Percentiles rank a stretch among this genome's conserved stretches.
Evolutionary conservation across 495 filamentous ascomycete species (phyloP).

Genomic region (Penicillium parvum): DNA sequence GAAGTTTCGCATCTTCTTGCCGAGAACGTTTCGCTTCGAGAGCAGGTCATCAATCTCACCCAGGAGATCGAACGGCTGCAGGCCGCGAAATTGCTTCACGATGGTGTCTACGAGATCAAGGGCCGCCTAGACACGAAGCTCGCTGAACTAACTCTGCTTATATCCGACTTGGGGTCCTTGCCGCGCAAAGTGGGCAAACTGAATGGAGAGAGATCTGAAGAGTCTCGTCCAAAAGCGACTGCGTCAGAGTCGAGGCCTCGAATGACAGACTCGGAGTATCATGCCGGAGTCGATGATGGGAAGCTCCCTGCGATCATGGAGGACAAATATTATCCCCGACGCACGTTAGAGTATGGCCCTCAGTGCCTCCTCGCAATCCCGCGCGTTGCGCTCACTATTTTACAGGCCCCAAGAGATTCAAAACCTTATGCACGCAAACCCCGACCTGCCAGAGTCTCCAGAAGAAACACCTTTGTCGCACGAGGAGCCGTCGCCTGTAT

Average conservation of each 20-base stretch:
- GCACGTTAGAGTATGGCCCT: constrained; percentile 64
- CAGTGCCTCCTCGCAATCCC: not conserved
- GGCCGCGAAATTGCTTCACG: constrained; percentile 34
- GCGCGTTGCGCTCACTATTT: constrained; percentile 7
- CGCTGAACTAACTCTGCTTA: constrained; percentile 58
- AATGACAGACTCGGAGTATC: constrained; percentile 9
- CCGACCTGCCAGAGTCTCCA: constrained; percentile 52
- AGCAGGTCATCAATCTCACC: constrained; percentile 70
- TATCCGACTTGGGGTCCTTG: constrained; percentile 55
- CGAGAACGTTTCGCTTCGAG: constrained; percentile 82
- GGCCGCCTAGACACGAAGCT: constrained; percentile 66
- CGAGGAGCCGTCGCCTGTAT: constrained; percentile 51
- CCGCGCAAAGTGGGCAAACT: constrained; percentile 33
- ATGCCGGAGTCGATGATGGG: constrained; percentile 45
- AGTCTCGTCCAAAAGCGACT: constrained; percentile 15
- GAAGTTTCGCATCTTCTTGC: constrained; percentile 77
- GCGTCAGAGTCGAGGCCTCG: constrained; percentile 13
- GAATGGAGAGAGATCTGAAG: constrained; percentile 10
- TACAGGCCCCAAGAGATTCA: constrained; percentile 41
- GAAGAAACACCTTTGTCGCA: constrained; percentile 61
- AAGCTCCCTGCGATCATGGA: constrained; percentile 79
- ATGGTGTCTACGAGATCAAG: constrained; percentile 63
- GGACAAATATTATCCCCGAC: constrained; percentile 69
- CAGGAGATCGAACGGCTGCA: constrained; percentile 57
- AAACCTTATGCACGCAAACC: constrained; percentile 43